These are phyloP conservation scores for Fusarium newnesense DNA, from an alignment of 2,329 filamentous ascomycete species.

Conservation along the genomic window DNA sequence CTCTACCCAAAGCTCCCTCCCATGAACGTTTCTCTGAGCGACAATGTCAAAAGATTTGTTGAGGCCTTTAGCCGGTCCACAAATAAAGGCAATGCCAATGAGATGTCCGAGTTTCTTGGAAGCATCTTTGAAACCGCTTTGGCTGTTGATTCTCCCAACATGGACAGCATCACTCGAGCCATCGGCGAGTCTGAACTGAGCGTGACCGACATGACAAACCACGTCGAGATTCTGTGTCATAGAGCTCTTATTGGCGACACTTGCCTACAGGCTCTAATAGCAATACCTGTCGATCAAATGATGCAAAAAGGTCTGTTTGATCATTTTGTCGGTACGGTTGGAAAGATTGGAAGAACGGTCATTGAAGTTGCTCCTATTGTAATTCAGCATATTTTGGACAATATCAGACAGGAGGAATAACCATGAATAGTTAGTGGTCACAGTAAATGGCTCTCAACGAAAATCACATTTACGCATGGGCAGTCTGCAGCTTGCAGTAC, in stretches of 20 bases:
- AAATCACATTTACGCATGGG: accelerated
- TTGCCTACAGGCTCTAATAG: background rate
- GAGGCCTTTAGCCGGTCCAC: background rate
- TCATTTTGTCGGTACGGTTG: background rate
- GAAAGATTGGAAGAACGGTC: background rate
- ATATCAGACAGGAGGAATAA: accelerated
- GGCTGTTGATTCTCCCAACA: accelerated
- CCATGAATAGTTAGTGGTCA: too few species aligned
- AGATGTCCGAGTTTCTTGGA: background rate
- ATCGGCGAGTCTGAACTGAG: background rate
- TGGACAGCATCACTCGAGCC: background rate
- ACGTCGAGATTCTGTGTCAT: background rate
- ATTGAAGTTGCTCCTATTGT: background rate
- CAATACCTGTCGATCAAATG: background rate
- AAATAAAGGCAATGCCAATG: background rate
- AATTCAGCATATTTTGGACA: background rate
- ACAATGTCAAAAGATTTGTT: accelerated
- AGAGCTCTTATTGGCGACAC: background rate
- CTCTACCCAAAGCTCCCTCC: background rate
- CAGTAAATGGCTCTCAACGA: too few species aligned
- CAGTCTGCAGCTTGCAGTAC: too few species aligned
- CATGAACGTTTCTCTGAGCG: accelerated
- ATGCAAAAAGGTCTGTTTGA: background rate
- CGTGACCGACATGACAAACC: background rate
- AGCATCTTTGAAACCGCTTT: accelerated